Evolutionary conservation across 371 early-diverging fungal species (phyloP).

Genomic region (Cokeromyces recurvatus): DNA sequence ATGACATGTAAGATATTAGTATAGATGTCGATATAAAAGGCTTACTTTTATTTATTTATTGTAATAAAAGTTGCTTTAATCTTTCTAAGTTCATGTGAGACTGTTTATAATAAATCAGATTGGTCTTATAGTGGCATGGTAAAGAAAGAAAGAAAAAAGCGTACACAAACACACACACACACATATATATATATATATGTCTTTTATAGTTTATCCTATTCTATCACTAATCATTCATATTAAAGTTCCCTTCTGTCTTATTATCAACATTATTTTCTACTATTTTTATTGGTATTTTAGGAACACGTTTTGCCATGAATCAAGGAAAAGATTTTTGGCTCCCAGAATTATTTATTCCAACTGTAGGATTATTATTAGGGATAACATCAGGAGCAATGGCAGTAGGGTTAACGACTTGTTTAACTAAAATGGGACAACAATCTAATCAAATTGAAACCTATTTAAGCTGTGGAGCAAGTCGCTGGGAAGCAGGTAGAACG

Average conservation of each 20-base stretch:
- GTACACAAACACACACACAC: no score
- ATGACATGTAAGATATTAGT: slow-evolving; percentile 50
- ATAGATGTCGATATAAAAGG: no score
- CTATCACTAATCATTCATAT: no score
- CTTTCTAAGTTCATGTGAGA: slow-evolving; percentile 50
- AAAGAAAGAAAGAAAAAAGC: slow-evolving; percentile 1
- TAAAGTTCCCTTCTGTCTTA: slow-evolving; percentile 46
- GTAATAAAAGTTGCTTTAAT: slow-evolving; percentile 36
- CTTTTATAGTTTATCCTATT: no score
- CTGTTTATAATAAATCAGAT: slow-evolving; percentile 57
- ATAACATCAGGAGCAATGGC: slow-evolving; percentile 83
- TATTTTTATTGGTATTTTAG: slow-evolving; percentile 53
- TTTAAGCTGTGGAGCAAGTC: slow-evolving; percentile 76
- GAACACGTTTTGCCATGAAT: slow-evolving; percentile 69
- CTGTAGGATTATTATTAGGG: slow-evolving; percentile 83
- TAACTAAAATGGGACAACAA: slow-evolving; percentile 50
- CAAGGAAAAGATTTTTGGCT: slow-evolving; percentile 69
- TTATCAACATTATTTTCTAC: slow-evolving; percentile 47
- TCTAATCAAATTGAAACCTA: slow-evolving; percentile 72
- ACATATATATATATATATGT: background rate
- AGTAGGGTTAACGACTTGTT: slow-evolving; percentile 63
- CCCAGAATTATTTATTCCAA: slow-evolving; percentile 83
- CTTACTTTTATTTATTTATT: background rate
- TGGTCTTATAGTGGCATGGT: slow-evolving; percentile 54
- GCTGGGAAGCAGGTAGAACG: slow-evolving; percentile 81